Base-by-base conservation (phyloP, 306 rosid species). In the Citrullus mucosospermus region DNA sequence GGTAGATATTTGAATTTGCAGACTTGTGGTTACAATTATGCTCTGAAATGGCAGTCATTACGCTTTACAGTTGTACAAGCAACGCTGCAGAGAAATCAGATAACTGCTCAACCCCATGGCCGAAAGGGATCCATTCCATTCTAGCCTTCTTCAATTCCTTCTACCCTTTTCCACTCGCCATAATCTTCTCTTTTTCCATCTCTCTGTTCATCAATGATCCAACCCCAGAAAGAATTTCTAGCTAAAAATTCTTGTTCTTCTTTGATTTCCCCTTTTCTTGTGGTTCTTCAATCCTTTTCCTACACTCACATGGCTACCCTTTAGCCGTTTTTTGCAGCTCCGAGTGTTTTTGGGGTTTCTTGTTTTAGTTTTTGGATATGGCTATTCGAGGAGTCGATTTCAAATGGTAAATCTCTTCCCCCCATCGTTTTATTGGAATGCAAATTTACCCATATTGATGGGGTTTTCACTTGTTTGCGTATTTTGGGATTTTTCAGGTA, bases 371-470 rank as follows among this genome's bases (percentile, higher is more conserved):
- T n/a, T 36, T 53, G 74, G 73, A 63, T 69, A 95, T 95, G 99
- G 97, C 97, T 43, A 85, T 92, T 77, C 86, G 97, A 88, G 99
- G 98, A 74, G 87, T 92, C 76, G 97, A 90, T 88, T 95, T 95
- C 94, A 95, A 92, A 85, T 95, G 99, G 99, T 95, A 46, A 0
- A 89, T 83, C n/a, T 73, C 77, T 73, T 30, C 57, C 57, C 57
- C 36, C 18, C 55, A 39, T 66, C 25, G 73, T 66, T 71, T 16
- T 48, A 71, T 46, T 20, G 25, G 58, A 59, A 30, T 77, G 8
- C 6, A 36, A 36, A 60, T 46, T 59, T 16, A 30, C 15, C 59
- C 32, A 2, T 16, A 32, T 43, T 62, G 32, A 30, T 73, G 77
- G 58, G 69, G 18, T 78, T 62, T 78, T 78, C 30, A 41, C 12